These are phyloP conservation scores for Lachancea kluyveri DNA, from an alignment of 805 yeast species.

Conservation along the genomic window DNA sequence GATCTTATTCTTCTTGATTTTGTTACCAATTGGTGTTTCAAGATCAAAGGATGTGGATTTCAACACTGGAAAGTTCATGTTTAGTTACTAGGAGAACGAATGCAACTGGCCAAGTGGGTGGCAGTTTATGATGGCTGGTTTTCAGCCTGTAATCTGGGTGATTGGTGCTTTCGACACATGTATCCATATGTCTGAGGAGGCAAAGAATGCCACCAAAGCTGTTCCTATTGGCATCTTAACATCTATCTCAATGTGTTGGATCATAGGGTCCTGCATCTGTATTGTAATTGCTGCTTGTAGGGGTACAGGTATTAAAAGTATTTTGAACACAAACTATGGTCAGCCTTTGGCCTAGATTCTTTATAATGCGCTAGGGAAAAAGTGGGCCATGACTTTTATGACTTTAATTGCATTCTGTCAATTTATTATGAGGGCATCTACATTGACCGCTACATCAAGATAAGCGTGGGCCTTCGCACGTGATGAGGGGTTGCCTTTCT, in stretches of 20 bases:
- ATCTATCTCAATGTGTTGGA: constrained; percentile 47
- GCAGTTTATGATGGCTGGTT: constrained; percentile 41
- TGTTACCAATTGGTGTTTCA: constrained; percentile 52
- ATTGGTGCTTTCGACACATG: constrained; percentile 66
- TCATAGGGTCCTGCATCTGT: constrained; percentile 48
- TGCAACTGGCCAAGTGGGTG: constrained; percentile 54
- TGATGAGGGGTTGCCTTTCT: constrained; percentile 62
- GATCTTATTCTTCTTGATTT: constrained; percentile 47
- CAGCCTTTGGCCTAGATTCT: constrained; percentile 60
- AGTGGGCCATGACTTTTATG: constrained; percentile 61
- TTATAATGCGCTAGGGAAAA: constrained; percentile 51
- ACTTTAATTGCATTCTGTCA: constrained; percentile 50
- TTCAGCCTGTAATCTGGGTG: constrained; percentile 67
- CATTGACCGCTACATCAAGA: constrained; percentile 53
- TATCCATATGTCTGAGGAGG: constrained; percentile 70
- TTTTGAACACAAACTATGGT: constrained; percentile 41
- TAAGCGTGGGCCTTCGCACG: constrained; percentile 69
- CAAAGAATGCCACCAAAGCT: constrained; percentile 50
- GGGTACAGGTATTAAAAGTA: constrained; percentile 34
- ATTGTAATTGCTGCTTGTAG: constrained; percentile 49
- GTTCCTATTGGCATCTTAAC: constrained; percentile 59
- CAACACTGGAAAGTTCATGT: constrained; percentile 46
- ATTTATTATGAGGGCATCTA: constrained; percentile 57
- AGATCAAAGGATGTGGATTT: constrained; percentile 19
- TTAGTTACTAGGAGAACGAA: constrained; percentile 42